Conservation (phyloP, 2,329 filamentous ascomycete species). For the Berkeleyomyces basicola region DNA sequence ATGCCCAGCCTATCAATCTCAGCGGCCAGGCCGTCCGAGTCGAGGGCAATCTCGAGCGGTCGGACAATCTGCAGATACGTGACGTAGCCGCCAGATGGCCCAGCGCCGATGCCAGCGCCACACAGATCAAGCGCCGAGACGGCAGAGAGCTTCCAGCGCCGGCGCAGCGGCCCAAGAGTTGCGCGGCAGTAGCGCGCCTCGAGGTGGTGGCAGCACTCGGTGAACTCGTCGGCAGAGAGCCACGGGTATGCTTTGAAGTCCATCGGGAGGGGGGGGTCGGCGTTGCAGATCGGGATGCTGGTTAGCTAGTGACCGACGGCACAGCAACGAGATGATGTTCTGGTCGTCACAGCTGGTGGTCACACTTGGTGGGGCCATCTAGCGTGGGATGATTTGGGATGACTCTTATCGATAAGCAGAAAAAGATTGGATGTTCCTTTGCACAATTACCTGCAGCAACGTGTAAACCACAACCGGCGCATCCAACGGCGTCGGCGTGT, state of each 20-base stretch:
- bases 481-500: not conserved
- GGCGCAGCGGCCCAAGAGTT: constrained; percentile 36
- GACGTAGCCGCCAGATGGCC: constrained; percentile 22
- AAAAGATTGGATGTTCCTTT: not conserved
- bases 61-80: constrained; percentile 42
- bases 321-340: not conserved
- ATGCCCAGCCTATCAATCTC: constrained; percentile 32
- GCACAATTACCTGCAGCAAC: not conserved
- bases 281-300: not conserved
- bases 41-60: constrained; percentile 29
- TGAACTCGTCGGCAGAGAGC: constrained; percentile 44
- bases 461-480: not conserved
- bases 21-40: constrained; percentile 30
- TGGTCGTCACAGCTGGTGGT: not conserved
- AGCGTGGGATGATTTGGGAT: not conserved
- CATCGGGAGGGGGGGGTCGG: constrained; percentile 17
- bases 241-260: constrained; percentile 42
- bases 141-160: constrained; percentile 36
- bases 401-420: not conserved
- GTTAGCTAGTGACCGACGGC: not conserved
- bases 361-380: not conserved
- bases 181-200: constrained; percentile 42
- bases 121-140: constrained; percentile 34
- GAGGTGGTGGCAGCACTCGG: constrained; percentile 45
- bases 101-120: constrained; percentile 24